A percentile compares a stretch with the other conserved stretches of the same genome.
These are phyloP conservation scores for Hypsizygus ulmarius DNA, from an alignment of 1,284 basidiomycete genomes.

Conservation along the genomic window DNA sequence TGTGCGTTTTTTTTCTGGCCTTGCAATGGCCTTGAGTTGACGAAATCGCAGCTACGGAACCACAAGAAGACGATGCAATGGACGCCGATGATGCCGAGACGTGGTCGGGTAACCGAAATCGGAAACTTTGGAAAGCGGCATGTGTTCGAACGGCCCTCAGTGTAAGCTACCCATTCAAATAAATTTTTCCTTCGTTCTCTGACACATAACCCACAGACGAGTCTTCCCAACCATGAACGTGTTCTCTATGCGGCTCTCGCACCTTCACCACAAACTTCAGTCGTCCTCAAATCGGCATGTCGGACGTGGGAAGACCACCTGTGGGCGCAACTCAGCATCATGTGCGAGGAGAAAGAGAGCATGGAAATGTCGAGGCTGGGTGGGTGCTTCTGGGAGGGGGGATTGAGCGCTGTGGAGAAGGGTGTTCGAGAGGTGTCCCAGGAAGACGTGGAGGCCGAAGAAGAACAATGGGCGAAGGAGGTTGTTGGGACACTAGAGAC, in stretches of 20 bases:
- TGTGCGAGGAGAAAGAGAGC: constrained; percentile 80
- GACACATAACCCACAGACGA: constrained; percentile 42
- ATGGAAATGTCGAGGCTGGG: constrained; percentile 55
- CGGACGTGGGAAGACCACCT: constrained; percentile 92
- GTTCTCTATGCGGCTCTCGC: constrained; percentile 86
- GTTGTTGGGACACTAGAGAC: constrained; percentile 51
- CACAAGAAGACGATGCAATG: constrained; percentile 47
- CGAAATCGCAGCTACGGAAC: constrained; percentile 43
- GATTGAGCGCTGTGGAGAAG: constrained; percentile 40
- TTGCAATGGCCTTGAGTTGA: neutral
- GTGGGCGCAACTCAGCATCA: constrained; percentile 87
- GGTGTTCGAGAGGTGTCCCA: constrained; percentile 29
- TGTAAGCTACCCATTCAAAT: constrained; percentile 46
- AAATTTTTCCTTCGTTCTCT: neutral
- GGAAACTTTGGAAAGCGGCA: constrained; percentile 82
- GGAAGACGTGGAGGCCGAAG: constrained; percentile 44
- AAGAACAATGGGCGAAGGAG: constrained; percentile 63
- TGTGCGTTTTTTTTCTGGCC: constrained; percentile 38
- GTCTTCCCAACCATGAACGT: constrained; percentile 74
- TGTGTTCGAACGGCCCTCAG: constrained; percentile 79
- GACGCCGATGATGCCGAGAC: constrained; percentile 50
- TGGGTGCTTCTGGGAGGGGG: constrained; percentile 65
- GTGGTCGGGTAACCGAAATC: constrained; percentile 70
- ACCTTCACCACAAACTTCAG: constrained; percentile 74
- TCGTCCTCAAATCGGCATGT: constrained; percentile 76